phyloP scores from a whole-genome alignment of 2,329 filamentous ascomycete species.

The Cryoendolithus antarcticus region DNA sequence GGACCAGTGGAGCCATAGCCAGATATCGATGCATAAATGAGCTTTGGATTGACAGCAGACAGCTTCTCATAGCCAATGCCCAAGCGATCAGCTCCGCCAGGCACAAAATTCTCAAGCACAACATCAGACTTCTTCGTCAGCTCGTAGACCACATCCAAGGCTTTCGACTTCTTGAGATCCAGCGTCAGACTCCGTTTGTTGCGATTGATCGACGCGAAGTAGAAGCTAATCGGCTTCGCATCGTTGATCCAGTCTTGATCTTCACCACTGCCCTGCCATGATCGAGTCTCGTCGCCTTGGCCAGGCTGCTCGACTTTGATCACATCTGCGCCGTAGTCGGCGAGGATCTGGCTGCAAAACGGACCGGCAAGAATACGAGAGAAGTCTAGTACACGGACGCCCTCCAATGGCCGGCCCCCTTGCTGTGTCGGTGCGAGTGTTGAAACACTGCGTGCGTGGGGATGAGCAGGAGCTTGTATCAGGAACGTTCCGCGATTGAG shows the following conservation, averaged over 20 bases:
- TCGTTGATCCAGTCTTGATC: slow-evolving; percentile 17
- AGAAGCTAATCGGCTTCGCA: slow-evolving; percentile 26
- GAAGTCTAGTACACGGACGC: slow-evolving; percentile 15
- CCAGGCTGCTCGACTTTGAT: slow-evolving; percentile 20
- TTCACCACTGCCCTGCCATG: slow-evolving; percentile 22
- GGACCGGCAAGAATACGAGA: slow-evolving; percentile 15
- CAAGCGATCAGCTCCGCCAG: slow-evolving; percentile 30
- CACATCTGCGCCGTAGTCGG: slow-evolving; percentile 22
- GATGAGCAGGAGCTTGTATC: too few species aligned
- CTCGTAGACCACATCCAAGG: slow-evolving; percentile 21
- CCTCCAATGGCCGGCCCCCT: slow-evolving; percentile 5
- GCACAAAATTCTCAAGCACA: slow-evolving; percentile 33
- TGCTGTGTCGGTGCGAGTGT: too few species aligned
- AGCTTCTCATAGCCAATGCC: slow-evolving; percentile 30
- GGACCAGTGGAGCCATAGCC: slow-evolving; percentile 32
- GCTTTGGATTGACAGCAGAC: slow-evolving; percentile 24
- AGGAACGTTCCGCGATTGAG: too few species aligned
- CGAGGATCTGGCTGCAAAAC: slow-evolving; percentile 13
- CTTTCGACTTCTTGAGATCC: slow-evolving; percentile 27
- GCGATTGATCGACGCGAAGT: slow-evolving; percentile 33
- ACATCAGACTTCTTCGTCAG: slow-evolving; percentile 29
- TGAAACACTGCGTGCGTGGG: too few species aligned
- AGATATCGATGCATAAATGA: slow-evolving; percentile 34
- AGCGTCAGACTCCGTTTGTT: slow-evolving; percentile 32
- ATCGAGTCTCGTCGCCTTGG: slow-evolving; percentile 18